phyloP scores from a whole-genome alignment of 257 asterid species.

The Agastache rugosa region DNA sequence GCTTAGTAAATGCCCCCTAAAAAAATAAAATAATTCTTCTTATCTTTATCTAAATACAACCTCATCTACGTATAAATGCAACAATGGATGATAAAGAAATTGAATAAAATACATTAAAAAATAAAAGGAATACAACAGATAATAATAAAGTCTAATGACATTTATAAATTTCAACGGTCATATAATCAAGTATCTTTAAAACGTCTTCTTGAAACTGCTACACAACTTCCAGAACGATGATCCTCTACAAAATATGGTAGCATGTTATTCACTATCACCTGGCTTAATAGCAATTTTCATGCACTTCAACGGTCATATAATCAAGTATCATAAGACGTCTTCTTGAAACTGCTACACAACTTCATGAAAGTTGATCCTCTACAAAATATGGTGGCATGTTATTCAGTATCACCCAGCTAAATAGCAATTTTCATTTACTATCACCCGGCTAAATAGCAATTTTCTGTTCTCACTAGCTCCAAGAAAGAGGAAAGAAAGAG shows the following conservation, averaged over 20 bases:
- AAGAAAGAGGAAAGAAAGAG: no score
- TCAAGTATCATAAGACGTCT: neutral
- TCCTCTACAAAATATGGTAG: neutral
- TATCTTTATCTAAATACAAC: no score
- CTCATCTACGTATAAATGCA: no score
- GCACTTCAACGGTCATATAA: neutral
- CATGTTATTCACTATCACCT: neutral
- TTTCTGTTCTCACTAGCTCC: no score
- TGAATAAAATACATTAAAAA: no score
- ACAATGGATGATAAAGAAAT: no score
- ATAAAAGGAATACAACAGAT: no score
- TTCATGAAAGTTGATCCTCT: neutral
- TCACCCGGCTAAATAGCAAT: no score
- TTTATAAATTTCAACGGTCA: neutral
- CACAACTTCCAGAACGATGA: neutral
- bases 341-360: conserved; percentile 22
- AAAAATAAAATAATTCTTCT: no score
- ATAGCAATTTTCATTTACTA: conserved; percentile 3
- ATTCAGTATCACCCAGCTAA: neutral
- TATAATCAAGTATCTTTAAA: neutral
- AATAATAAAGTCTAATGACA: neutral
- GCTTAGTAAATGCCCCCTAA: no score
- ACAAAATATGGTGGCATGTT: neutral
- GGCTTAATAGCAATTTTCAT: neutral
- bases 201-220: conserved; percentile 13